Conservation (phyloP, 306 rosid genomes). For the Castanea mollissima region DNA sequence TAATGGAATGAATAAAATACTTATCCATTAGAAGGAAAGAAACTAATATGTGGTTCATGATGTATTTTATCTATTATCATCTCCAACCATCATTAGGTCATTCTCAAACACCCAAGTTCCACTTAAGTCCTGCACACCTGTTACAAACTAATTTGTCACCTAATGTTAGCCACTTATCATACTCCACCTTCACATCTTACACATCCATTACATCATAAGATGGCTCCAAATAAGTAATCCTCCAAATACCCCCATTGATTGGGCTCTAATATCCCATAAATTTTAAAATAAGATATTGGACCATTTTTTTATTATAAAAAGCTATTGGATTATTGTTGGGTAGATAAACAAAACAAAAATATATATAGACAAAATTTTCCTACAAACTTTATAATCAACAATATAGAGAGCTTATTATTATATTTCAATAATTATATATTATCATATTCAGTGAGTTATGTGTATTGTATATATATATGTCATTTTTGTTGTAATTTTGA, state of each 20-base stretch:
- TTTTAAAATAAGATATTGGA: not conserved
- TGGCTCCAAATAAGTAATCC: not conserved
- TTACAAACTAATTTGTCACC: slow-evolving; percentile 18
- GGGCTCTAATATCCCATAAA: not conserved
- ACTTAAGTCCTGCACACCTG: not conserved
- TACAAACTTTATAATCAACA: no score
- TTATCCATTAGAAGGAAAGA: no score
- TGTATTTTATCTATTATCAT: not conserved
- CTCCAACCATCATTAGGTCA: slow-evolving; percentile 3
- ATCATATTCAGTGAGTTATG: no score
- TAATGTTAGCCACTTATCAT: slow-evolving; percentile 23
- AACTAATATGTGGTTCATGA: not conserved
- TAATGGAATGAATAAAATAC: no score
- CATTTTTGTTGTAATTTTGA: no score
- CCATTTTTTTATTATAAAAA: no score
- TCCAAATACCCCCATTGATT: slow-evolving; percentile 9
- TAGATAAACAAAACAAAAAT: no score
- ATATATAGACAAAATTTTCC: no score
- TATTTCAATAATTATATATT: no score
- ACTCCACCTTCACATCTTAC: slow-evolving; percentile 1
- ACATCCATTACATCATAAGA: slow-evolving; percentile 24
- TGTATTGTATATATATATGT: no score
- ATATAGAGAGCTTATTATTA: no score
- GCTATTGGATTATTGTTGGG: no score
- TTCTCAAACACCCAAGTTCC: slow-evolving; percentile 1